A percentile compares a stretch with the other conserved stretches of the same genome.
phyloP scores from a whole-genome alignment of 2,329 filamentous ascomycete genomes.

The Monosporascus sp. region DNA sequence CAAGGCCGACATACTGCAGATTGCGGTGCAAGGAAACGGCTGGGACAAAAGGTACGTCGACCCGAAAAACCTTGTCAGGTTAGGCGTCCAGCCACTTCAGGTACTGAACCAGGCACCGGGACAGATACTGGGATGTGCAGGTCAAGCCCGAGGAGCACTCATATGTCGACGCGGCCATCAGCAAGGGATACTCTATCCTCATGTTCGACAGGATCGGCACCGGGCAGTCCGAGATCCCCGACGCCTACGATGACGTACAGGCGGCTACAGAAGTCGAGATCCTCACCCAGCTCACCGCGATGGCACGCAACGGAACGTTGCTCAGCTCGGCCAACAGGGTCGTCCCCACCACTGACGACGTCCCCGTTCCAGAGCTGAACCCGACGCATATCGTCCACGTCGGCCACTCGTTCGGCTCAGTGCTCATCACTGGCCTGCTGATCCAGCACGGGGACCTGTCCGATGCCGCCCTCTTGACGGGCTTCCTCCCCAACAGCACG shows the following conservation, averaged over 20 bases:
- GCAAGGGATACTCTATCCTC: constrained; percentile 33
- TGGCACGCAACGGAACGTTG: constrained; percentile 29
- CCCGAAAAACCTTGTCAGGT: background rate
- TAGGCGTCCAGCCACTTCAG: background rate
- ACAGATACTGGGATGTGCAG: constrained; percentile 31
- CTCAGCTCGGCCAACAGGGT: constrained; percentile 12
- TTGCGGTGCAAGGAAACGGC: constrained; percentile 18
- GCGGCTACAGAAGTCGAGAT: constrained; percentile 32
- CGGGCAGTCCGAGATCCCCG: constrained; percentile 29
- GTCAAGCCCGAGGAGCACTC: constrained; percentile 27
- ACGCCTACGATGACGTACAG: constrained; percentile 35
- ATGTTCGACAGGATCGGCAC: constrained; percentile 35
- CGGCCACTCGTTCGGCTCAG: constrained; percentile 21
- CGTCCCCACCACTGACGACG: constrained; percentile 7
- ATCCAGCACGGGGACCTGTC: constrained; percentile 27
- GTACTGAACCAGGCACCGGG: constrained; percentile 26
- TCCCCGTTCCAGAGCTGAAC: constrained; percentile 8
- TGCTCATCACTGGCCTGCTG: constrained; percentile 24
- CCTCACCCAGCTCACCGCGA: constrained; percentile 29
- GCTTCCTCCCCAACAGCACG: constrained; percentile 26
- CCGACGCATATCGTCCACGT: constrained; percentile 26
- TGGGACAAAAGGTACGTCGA: constrained; percentile 6
- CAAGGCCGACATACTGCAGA: constrained; percentile 25
- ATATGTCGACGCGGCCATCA: constrained; percentile 30
- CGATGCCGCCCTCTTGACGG: constrained; percentile 34